Base-by-base conservation (phyloP, 441 rosid species). In the Eutrema salsugineum region DNA sequence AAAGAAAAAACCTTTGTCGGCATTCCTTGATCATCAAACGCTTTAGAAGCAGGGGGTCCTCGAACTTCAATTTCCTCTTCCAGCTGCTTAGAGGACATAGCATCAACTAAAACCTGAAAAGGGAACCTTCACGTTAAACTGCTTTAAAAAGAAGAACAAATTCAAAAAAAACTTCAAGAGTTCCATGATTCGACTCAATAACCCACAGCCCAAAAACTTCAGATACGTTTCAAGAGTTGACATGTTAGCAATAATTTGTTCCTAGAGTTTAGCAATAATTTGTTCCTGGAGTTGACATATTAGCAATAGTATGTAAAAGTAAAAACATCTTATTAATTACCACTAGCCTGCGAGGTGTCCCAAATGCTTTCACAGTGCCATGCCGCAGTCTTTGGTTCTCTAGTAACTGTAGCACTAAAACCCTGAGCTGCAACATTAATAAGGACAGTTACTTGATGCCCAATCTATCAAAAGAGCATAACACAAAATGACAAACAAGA, bases 321-420 rank as follows among this genome's bases (percentile, higher is more conserved):
- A 43, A 44, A 64, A 57, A 71, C 59, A 75, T 71, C 51, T 47
- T 17, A 60, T 49, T 70, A 65, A 43, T 40, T 91, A 95, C 99
- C 98, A 95, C 96, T 78, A 92, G 80, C 83, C 98, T 86, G 71
- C 99, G 94, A 73, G 99, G 97, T 68, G 99, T 92, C 66, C 91
- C 96, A 84, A 82, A 89, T 47, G 89, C 89, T 78, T 87, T 84
- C 59, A 92, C 86, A 71, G 79, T 80, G 44, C 95, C 88, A 69
- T 89, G 95, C 75, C 77, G 63, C 81, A 95, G 71, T 79, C 97
- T 85, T 67, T 86, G 92, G 67, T 80, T 85, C 63, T 83, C 80
- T 53, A 92, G 85, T 72, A 95, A 83, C 56, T 86, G 88, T 59
- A 78, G 20, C 47, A 88, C 76, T 66, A 85, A 81, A 77, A 86